Evolutionary conservation across 2,329 filamentous ascomycete species (phyloP), one percentile per base, ranked within the genome.

Genomic region (Parastagonospora avenae): DNA sequence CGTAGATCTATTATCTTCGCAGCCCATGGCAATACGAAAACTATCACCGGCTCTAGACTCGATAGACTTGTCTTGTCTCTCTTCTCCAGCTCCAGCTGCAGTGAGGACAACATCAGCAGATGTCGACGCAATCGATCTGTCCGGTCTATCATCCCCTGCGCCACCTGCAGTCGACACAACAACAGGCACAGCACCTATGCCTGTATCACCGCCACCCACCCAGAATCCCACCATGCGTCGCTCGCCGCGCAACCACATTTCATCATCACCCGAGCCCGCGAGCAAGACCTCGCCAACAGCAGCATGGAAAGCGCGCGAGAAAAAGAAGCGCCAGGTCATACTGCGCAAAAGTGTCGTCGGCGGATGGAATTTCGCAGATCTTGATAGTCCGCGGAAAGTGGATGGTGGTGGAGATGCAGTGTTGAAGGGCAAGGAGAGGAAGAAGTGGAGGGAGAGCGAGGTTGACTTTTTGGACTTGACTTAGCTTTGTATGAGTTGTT

Each of bases 391-490:
- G 1, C 47, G 33, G 40, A 59, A 51, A 8, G 38, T 36, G 2
- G 49, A 3, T 10, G 51, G 30, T 6, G 43, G 28, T 9, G 10
- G 24, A 4, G 48, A 32, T 0, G 15, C 38, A 8, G 43, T 57
- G 15, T 35, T 46, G 19, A 68, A 64, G 46, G 66, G 61, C 12
- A 68, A 59, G 35, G 62, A 63, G 49, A 61, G 67, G 47, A 51
- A 63, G 37, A 61, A 54, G 44, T 74, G 71, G 71, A 55, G 71
- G 33, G 68, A 71, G 47, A 75, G 72, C 27, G 65, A 70, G 38
- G 62, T 75, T 33, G 69, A 72, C 46, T 50, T 71, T 36, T 47
- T 75, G 46, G 71, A 75, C 59, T 42, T 74, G 46, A 70, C 57
- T 24, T 68, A 48, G 39, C 19, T n/a, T n/a, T n/a, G 12, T n/a